phyloP scores from a whole-genome alignment of 1,284 basidiomycete genomes.

The Trichosporon coremiiforme region DNA sequence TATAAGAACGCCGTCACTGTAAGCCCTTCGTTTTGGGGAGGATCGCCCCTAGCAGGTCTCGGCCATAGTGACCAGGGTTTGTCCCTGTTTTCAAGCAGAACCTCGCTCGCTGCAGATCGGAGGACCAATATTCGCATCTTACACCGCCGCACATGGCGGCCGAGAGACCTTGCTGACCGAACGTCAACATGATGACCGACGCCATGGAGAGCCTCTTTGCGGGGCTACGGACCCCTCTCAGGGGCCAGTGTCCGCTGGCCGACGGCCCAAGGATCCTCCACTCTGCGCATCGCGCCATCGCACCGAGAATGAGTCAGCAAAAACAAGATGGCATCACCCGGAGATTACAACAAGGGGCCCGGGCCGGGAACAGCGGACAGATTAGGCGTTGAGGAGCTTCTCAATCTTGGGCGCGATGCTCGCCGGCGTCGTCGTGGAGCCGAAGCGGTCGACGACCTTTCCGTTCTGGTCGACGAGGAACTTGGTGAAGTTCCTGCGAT shows the following conservation, averaged over 20 bases:
- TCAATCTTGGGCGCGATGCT: constrained; percentile 46
- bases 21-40: too few species aligned
- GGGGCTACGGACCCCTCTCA: not conserved
- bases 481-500: constrained; percentile 51
- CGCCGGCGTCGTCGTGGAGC: constrained; percentile 45
- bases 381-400: constrained; percentile 36
- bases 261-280: not conserved
- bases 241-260: not conserved
- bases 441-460: constrained; percentile 45
- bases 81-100: too few species aligned
- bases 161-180: not conserved
- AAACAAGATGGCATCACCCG: not conserved
- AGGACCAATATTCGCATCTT: not conserved
- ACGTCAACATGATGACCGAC: not conserved
- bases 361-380: not conserved
- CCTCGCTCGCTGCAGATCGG: too few species aligned
- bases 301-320: not conserved
- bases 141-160: not conserved
- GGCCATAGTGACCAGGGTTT: too few species aligned
- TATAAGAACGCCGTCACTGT: too few species aligned
- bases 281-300: not conserved
- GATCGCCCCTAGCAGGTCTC: too few species aligned
- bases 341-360: constrained; percentile 11
- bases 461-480: constrained; percentile 52
- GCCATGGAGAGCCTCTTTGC: not conserved